A percentile compares a stretch with the other conserved stretches of the same genome.
Conservation (phyloP, 495 filamentous ascomycete species). For the Neurospora sp. region DNA sequence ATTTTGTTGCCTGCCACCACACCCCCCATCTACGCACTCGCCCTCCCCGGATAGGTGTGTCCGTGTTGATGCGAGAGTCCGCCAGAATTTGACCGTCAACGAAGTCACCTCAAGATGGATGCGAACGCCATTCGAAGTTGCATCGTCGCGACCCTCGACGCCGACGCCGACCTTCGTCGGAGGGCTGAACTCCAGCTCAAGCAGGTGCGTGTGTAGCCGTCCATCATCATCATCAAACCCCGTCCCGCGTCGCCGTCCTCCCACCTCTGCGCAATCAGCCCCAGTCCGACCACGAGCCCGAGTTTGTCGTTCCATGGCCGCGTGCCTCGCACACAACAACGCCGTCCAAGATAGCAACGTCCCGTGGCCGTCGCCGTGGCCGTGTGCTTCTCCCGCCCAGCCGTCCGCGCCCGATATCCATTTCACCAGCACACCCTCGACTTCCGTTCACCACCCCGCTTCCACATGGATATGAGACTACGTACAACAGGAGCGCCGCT, state of each 20-base stretch:
- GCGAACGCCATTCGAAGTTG: conserved; percentile 74
- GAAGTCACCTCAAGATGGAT: conserved; percentile 56
- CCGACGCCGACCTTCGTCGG: conserved; percentile 73
- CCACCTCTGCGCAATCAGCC: neutral
- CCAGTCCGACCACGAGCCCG: neutral
- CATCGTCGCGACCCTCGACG: conserved; percentile 76
- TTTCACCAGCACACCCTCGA: neutral
- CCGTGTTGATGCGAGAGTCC: conserved; percentile 21
- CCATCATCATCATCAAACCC: neutral
- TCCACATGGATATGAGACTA: neutral
- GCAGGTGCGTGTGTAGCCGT: conserved; percentile 53
- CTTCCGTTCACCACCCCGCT: neutral
- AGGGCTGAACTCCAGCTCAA: conserved; percentile 89
- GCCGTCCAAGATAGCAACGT: neutral
- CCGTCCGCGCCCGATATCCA: neutral
- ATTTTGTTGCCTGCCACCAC: conserved; percentile 1
- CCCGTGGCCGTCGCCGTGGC: neutral
- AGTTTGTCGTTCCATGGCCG: neutral
- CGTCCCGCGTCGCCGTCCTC: neutral
- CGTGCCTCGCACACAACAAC: neutral
- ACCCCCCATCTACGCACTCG: conserved; percentile 11
- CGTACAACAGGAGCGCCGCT: neutral
- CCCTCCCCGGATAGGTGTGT: conserved; percentile 3
- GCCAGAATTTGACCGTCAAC: conserved; percentile 6
- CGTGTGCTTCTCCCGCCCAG: neutral